Conservation (phyloP, 225 moss, liverwort and hornwort genomes). For the Straminergon stramineum region DNA sequence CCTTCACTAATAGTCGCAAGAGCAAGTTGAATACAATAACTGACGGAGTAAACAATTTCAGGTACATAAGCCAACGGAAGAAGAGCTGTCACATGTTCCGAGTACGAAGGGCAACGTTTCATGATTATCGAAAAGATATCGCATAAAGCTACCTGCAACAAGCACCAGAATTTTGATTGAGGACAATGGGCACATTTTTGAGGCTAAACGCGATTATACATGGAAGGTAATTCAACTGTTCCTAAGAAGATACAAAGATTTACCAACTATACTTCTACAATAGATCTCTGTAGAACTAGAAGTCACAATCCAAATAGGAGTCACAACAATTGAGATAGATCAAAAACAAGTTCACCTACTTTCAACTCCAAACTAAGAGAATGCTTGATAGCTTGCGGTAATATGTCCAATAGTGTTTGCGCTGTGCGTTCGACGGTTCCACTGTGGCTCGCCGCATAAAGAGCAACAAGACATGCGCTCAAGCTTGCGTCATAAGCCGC, state of each 20-base stretch:
- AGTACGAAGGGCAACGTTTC: constrained; percentile 74
- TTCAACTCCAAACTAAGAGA: constrained; percentile 70
- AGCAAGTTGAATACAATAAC: constrained; percentile 57
- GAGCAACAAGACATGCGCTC: constrained; percentile 72
- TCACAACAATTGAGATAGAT: constrained; percentile 2
- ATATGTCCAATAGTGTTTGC: constrained; percentile 54
- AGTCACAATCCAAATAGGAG: not conserved
- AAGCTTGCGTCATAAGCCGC: constrained; percentile 73
- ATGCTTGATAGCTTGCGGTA: constrained; percentile 56
- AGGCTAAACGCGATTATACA: not conserved
- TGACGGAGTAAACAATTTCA: constrained; percentile 42
- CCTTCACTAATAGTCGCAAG: constrained; percentile 43
- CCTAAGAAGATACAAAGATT: not conserved
- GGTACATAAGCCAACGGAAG: constrained; percentile 67
- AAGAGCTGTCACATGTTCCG: constrained; percentile 44
- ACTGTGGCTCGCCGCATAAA: constrained; percentile 63
- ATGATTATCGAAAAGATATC: constrained; percentile 65
- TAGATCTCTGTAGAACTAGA: not conserved
- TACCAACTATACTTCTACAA: not conserved
- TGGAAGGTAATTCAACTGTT: not conserved
- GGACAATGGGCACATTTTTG: not conserved
- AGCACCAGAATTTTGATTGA: not conserved
- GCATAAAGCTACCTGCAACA: constrained; percentile 66
- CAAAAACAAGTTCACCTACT: constrained; percentile 33
- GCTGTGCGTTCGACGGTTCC: constrained; percentile 74